These are phyloP conservation scores for Haplosporangium sp. DNA, from an alignment of 371 early-diverging fungal genomes.

Conservation along the genomic window DNA sequence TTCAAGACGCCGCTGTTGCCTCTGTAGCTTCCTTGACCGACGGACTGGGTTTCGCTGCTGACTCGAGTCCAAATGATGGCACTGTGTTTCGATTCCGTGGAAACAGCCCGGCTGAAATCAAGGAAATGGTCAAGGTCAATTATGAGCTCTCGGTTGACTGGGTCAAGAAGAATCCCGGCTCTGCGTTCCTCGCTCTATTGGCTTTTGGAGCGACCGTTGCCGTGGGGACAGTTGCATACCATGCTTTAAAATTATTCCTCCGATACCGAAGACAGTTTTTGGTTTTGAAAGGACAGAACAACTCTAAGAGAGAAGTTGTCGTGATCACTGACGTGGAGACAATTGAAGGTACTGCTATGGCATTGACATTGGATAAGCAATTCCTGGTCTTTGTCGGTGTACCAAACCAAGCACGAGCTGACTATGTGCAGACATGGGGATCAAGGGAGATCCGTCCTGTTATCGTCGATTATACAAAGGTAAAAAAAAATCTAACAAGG, in stretches of 20 bases:
- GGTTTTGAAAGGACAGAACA: constrained; percentile 15
- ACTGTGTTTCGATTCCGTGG: no score
- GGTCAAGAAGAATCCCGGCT: constrained; percentile 29
- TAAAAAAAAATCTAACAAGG: background rate
- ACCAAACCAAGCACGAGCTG: constrained; percentile 10
- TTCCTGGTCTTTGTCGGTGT: constrained; percentile 39
- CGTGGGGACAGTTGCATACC: constrained; percentile 26
- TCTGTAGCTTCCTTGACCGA: constrained; percentile 5
- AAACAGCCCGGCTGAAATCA: no score
- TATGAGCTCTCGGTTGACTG: constrained; percentile 31
- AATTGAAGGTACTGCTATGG: constrained; percentile 8
- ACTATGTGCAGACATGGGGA: constrained; percentile 31
- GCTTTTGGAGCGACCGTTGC: constrained; percentile 15
- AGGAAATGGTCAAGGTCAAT: constrained; percentile 24
- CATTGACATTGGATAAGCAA: constrained; percentile 19
- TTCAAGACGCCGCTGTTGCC: background rate
- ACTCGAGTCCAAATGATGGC: constrained; percentile 4
- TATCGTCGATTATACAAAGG: constrained; percentile 32
- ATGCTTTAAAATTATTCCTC: constrained; percentile 3
- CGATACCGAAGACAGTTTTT: constrained; percentile 17
- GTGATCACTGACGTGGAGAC: constrained; percentile 21
- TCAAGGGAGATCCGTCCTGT: constrained; percentile 28
- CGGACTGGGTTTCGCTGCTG: constrained; percentile 11
- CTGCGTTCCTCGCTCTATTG: constrained; percentile 9
- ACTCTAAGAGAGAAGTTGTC: constrained; percentile 15